Conservation (phyloP, 164 flowering plant genomes). For the Vitis rotundifolia region DNA sequence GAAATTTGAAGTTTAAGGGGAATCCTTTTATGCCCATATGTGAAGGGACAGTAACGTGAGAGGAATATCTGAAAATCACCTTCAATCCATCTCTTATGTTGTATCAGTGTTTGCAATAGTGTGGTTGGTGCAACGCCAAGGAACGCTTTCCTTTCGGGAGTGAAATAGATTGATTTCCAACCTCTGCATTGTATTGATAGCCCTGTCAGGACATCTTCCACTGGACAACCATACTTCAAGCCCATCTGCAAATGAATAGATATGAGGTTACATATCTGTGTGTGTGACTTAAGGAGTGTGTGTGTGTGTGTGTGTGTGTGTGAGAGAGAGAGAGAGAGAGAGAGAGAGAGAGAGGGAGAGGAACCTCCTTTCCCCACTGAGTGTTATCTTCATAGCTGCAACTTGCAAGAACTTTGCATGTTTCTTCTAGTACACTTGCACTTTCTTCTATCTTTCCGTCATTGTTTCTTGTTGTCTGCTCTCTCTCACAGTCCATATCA, state of each 20-base stretch:
- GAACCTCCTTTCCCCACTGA: slow-evolving; percentile 46
- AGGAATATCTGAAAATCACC: slow-evolving; percentile 33
- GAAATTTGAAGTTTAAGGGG: slow-evolving; percentile 26
- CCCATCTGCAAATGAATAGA: slow-evolving; percentile 31
- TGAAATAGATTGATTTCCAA: slow-evolving; percentile 22
- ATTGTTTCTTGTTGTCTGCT: slow-evolving; percentile 5
- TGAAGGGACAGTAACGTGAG: slow-evolving; percentile 27
- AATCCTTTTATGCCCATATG: slow-evolving; percentile 25
- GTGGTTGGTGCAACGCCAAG: slow-evolving; percentile 30
- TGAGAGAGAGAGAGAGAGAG: too few relatives aligned
- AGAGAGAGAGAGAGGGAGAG: slow-evolving; percentile 20
- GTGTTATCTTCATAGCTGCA: slow-evolving; percentile 33
- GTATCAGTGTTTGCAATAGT: slow-evolving; percentile 24
- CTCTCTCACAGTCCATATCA: slow-evolving; percentile 11
- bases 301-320: background rate
- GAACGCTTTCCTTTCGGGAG: slow-evolving; percentile 22
- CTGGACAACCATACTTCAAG: slow-evolving; percentile 33
- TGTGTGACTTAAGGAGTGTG: background rate
- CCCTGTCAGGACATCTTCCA: slow-evolving; percentile 43
- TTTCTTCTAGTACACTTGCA: slow-evolving; percentile 21
- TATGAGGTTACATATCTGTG: background rate
- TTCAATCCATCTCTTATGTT: slow-evolving; percentile 37
- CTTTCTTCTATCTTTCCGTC: slow-evolving; percentile 13
- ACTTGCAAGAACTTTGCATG: slow-evolving; percentile 28
- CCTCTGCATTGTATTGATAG: slow-evolving; percentile 23